These are phyloP conservation scores for Hemisphaericaspora xylofermentans DNA, from an alignment of 1,139 yeast genomes.

Conservation along the genomic window DNA sequence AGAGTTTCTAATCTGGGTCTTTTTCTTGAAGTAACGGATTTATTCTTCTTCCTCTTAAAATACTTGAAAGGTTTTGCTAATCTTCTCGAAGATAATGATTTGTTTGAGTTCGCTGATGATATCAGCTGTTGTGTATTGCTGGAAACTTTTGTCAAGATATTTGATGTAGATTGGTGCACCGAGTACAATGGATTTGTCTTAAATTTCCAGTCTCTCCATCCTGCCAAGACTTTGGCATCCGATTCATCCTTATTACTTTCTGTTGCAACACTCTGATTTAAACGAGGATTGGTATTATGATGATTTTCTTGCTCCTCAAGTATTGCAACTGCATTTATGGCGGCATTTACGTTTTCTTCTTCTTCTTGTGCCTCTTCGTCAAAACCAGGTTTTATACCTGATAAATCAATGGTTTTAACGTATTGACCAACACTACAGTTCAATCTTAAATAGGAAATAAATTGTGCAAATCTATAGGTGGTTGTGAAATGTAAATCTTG, in stretches of 20 bases:
- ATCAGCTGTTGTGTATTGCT: constrained; percentile 26
- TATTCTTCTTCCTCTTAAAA: constrained; percentile 24
- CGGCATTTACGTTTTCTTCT: constrained; percentile 15
- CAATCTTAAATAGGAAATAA: constrained; percentile 60
- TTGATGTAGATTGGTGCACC: constrained; percentile 22
- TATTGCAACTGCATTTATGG: constrained; percentile 1
- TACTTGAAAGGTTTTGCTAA: constrained; percentile 26
- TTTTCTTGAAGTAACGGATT: constrained; percentile 13
- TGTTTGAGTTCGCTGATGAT: constrained; percentile 18
- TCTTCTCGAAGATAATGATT: constrained; percentile 17
- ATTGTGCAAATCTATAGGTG: constrained; percentile 75
- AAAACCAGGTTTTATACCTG: constrained; percentile 51
- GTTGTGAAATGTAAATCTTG: constrained; percentile 55
- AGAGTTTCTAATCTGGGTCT: constrained; percentile 14
- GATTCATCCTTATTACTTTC: constrained; percentile 8
- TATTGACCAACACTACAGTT: constrained; percentile 54
- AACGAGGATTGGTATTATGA: constrained; percentile 1
- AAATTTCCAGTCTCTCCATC: constrained; percentile 90
- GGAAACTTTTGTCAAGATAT: constrained; percentile 24
- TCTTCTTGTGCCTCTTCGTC: constrained; percentile 31
- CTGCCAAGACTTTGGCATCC: constrained; percentile 44
- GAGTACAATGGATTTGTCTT: constrained; percentile 66
- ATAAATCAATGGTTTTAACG: constrained; percentile 58
- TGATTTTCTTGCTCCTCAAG: constrained; percentile 1
- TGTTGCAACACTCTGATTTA: background rate